Base-by-base conservation (phyloP, 176 grass and related monocot genomes). In the Aechmea fasciata region DNA sequence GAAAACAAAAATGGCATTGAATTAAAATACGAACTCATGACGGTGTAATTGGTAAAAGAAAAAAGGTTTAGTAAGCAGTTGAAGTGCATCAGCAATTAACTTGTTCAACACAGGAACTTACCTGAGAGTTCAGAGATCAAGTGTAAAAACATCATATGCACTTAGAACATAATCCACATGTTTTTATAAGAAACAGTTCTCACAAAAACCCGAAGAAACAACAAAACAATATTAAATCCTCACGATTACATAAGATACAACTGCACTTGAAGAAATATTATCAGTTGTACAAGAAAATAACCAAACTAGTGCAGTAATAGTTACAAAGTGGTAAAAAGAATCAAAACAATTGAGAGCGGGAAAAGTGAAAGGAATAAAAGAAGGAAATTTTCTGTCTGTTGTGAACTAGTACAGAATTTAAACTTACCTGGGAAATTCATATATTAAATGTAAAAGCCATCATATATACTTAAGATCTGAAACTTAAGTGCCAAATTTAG, bases 71-170 rank as follows among this genome's bases (percentile, higher is more conserved):
- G 29, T 11, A 71, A 57, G 15, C 26, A 79, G 33, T 26, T 1
- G 15, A 12, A 71, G 84, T 83, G 85, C 83, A 86, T 91, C 91
- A 86, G 85, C 3, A 23, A 73, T 78, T 11, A 51, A 76, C 80
- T 24, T 57, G 73, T 75, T 88, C 88, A 75, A 81, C 80, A 86
- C 63, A 73, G 48, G 52, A 80, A 81, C 87, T 90, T 86, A 83
- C 80, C 87, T 83, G 73, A 85, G 70, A 72, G 81, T 80, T 86
- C 77, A 83, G 87, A 83, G 87, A 86, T 86, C 83, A 85, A 85
- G 83, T 85, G 78, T 81, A 81, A 76, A 76, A 13, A 48, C 77
- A 85, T 85, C 83, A 85, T 81, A 77, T 85, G 83, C 78, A 81
- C 78, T 71, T 13, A 17, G 11, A 49, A 66, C 5, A 52, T 76